Evolutionary conservation across 768 basidiomycete genomes (phyloP), one percentile per base, ranked within the genome.

Genomic region (Tylopilus sp.): DNA sequence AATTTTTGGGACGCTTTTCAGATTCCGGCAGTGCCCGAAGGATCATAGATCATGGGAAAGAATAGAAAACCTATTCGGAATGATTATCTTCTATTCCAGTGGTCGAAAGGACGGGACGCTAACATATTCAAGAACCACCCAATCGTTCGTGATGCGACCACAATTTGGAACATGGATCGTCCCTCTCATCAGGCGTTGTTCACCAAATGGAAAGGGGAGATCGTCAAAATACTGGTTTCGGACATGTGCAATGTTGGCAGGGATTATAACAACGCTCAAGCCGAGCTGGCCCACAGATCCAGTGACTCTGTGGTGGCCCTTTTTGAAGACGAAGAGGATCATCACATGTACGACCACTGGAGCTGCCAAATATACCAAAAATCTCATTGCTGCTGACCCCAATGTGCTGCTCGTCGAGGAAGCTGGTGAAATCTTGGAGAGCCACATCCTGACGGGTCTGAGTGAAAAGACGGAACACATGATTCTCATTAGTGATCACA

Each of bases 401-500:
- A 71, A 77, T 14, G 76, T 87, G 1, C 65, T 88, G 6, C 69
- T 88, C 1, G 83, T 87, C 2, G 86, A 88, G 62, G 86, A 88
- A 66, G 86, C 86, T 0, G 86, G 86, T 7, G 86, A 88, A 59
- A 87, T 87, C 34, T 59, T 88, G 14, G 84, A 87, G 63, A 83
- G 82, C 51, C 86, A 88, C 57, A 68, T 86, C 26, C 55, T 88
- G 43, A 85, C 84, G 0, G 78, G 86, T 0, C 64, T 87, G n/a
- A 75, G 78, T 0, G 52, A 55, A 10, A 56, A 71, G 1, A 80
- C 78, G 1, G 67, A 73, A 6, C 84, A 86, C 28, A 63, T 87
- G 48, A 80, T 87, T 52, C 71, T 88, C 17, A 88, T 88, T 24
- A 86, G 86, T 0, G 86, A 88, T 58, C 86, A 88, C 64, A 82